These are phyloP conservation scores for Silene conica DNA, from an alignment of 148 eudicot genomes.

Conservation along the genomic window DNA sequence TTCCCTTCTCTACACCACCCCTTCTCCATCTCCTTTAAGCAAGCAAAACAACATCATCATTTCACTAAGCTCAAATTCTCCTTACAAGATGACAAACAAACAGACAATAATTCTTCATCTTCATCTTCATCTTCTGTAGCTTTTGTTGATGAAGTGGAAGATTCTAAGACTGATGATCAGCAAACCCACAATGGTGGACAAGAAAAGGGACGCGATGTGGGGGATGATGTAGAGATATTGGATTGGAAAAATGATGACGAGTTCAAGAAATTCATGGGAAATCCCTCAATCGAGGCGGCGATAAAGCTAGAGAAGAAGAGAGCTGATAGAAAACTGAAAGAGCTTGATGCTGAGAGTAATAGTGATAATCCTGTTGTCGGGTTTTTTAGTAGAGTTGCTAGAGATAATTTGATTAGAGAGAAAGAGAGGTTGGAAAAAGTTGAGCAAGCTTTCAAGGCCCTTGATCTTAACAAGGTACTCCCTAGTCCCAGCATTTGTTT, in stretches of 20 bases:
- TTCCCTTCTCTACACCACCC: slow-evolving; percentile 21
- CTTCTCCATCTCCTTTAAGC: slow-evolving; percentile 21
- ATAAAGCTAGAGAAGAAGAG: slow-evolving; percentile 93
- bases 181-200: slow-evolving; percentile 23
- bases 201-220: slow-evolving; percentile 23
- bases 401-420: slow-evolving; percentile 61
- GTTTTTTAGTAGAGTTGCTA: slow-evolving; percentile 43
- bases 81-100: slow-evolving; percentile 43
- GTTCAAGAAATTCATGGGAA: slow-evolving; percentile 97
- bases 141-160: slow-evolving; percentile 24
- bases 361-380: slow-evolving; percentile 56
- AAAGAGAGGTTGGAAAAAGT: slow-evolving; percentile 67
- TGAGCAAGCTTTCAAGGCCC: slow-evolving; percentile 79
- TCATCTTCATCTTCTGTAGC: slow-evolving; percentile 26
- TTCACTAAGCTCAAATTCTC: slow-evolving; percentile 32
- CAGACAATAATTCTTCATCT: slow-evolving; percentile 14
- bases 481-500: no score
- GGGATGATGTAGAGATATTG: slow-evolving; percentile 49
- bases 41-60: slow-evolving; percentile 11
- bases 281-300: slow-evolving; percentile 93
- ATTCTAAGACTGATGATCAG: slow-evolving; percentile 22
- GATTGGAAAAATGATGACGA: slow-evolving; percentile 95
- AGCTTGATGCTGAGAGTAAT: slow-evolving; percentile 62
- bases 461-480: slow-evolving; percentile 83
- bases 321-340: slow-evolving; percentile 80